phyloP scores from a whole-genome alignment of 1,139 yeast genomes.

The Geotrichum macrosporum region DNA sequence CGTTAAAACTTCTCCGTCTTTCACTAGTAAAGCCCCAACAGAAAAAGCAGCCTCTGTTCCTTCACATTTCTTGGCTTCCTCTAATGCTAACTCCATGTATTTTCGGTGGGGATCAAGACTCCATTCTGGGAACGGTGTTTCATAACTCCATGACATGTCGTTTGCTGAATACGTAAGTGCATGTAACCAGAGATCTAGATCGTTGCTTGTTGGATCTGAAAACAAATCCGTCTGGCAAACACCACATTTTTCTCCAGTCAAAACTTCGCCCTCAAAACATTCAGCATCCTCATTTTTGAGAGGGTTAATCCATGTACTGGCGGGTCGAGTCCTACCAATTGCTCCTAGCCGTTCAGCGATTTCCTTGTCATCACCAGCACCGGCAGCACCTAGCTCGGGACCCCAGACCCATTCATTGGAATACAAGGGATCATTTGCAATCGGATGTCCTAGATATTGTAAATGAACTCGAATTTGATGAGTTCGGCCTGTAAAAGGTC shows the following conservation, averaged over 20 bases:
- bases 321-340: constrained; percentile 64
- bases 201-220: constrained; percentile 84
- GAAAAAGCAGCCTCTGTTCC: constrained; percentile 84
- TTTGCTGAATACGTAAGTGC: constrained; percentile 67
- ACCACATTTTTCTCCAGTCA: constrained; percentile 55
- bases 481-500: constrained; percentile 86
- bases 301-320: constrained; percentile 60
- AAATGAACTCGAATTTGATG: constrained; percentile 93
- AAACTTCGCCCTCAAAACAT: constrained; percentile 50
- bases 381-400: constrained; percentile 49
- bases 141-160: constrained; percentile 64
- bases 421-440: constrained; percentile 91
- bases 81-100: constrained; percentile 60
- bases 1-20: constrained; percentile 58
- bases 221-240: constrained; percentile 70
- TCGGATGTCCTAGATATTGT: constrained; percentile 82
- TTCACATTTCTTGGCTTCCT: constrained; percentile 74
- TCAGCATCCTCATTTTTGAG: constrained; percentile 16
- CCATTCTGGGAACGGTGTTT: constrained; percentile 84
- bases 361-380: constrained; percentile 46
- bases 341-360: constrained; percentile 50
- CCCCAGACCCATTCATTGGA: constrained; percentile 73
- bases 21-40: constrained; percentile 85
- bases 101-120: constrained; percentile 56
- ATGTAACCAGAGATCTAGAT: constrained; percentile 83